Evolutionary conservation across 352 stramenopile species (phyloP).

Genomic region (Globisporangium iwayamae): DNA sequence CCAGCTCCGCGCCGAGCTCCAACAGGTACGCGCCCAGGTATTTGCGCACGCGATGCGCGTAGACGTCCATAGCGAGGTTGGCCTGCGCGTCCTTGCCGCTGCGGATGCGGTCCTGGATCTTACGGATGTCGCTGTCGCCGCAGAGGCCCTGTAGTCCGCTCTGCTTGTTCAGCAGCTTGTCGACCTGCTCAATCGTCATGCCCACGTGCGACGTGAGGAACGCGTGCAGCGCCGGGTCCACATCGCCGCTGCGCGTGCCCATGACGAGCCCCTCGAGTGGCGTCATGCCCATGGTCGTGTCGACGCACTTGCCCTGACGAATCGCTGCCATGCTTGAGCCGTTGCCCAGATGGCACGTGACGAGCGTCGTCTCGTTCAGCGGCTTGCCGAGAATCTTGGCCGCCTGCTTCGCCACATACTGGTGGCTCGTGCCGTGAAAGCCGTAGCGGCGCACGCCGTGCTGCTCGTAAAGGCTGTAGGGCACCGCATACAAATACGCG

Average conservation of each 20-base stretch:
- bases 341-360: constrained; percentile 88
- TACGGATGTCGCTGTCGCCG: constrained; percentile 80
- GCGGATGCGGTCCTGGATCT: constrained; percentile 64
- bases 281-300: constrained; percentile 90
- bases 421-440: constrained; percentile 89
- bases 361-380: constrained; percentile 57
- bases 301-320: constrained; percentile 66
- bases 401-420: constrained; percentile 80
- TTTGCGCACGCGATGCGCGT: constrained; percentile 83
- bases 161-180: constrained; percentile 90
- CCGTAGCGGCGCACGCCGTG: constrained; percentile 86
- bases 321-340: constrained; percentile 83
- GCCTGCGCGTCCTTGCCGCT: constrained; percentile 44
- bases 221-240: constrained; percentile 81
- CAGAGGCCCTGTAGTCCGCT: constrained; percentile 80
- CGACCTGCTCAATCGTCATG: constrained; percentile 73
- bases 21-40: constrained; percentile 84
- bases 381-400: constrained; percentile 53
- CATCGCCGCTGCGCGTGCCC: constrained; percentile 83
- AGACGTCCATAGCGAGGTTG: constrained; percentile 79
- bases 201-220: constrained; percentile 66
- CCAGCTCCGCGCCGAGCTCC: constrained; percentile 58
- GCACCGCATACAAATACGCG: constrained; percentile 80
- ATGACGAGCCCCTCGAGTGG: constrained; percentile 87
- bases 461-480: constrained; percentile 74